Evolutionary conservation across 257 asterid genomes (phyloP), one percentile per base, ranked within the genome.

Genomic region (Scutellaria minor): DNA sequence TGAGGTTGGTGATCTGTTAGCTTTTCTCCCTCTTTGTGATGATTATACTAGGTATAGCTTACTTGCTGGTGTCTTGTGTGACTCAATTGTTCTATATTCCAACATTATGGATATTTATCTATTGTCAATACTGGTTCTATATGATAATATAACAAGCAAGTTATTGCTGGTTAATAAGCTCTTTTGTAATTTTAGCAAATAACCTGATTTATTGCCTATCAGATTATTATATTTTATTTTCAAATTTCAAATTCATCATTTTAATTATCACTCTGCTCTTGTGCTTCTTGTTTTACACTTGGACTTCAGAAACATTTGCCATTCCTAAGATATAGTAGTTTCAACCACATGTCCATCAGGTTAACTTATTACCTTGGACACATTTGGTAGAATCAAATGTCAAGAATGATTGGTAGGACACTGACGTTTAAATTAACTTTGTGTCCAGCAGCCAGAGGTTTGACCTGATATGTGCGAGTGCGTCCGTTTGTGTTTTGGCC

Each of bases 1-100:
- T 59, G 77, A 77, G 87, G 88, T 83, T 68, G 54, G 83, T 75
- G 67, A 76, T 63, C 50, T 61, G 9, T 68, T 67, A 1, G 9
- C 47, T 45, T 12, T 46, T 24, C n/a, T 40, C 11, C 44, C 40
- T 48, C 37, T n/a, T 44, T 2, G 4, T 8, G n/a, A 50, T 18
- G 37, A 31, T 31, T 31, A 31, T 31, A 31, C 42, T 45, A n/a
- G 27, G 31, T 60, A 41, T 52, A 35, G 5, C 8, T 63, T 74
- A 41, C 15, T 64, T 51, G 70, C 31, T 37, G n/a, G 69, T 58
- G 2, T 61, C 70, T 42, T 15, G 31, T 53, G 15, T 56, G 73
- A 27, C 20, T 31, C 41, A 1, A 44, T 64, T 7, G 27, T 64
- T 66, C 48, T 24, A 41, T 67, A 73, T 1, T 31, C 37, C 37